Evolutionary conservation across 164 flowering plant genomes (phyloP).

Genomic region (Macadamia integrifolia): DNA sequence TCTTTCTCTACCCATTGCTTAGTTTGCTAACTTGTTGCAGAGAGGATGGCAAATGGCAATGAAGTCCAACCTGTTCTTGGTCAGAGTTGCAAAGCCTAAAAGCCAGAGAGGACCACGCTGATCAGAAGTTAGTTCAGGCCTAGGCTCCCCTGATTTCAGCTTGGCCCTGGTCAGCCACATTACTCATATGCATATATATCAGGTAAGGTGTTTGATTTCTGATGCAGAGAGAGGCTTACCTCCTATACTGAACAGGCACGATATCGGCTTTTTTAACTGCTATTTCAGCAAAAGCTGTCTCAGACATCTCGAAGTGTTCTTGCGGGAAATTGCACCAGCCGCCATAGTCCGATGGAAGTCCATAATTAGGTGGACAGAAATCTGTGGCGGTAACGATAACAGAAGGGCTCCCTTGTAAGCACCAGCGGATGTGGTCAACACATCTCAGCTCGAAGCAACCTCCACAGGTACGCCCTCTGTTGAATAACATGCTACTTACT

Average conservation of each 20-base stretch:
- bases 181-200: too few species aligned
- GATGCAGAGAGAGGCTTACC: conserved; percentile 27
- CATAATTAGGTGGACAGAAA: conserved; percentile 78
- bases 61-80: too few species aligned
- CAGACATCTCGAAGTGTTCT: conserved; percentile 74
- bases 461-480: conserved; percentile 70
- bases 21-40: too few species aligned
- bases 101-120: too few species aligned
- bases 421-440: conserved; percentile 63
- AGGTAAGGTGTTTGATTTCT: background rate
- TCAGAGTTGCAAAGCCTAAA: too few species aligned
- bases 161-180: too few species aligned
- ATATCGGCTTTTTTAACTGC: conserved; percentile 55
- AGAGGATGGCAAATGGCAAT: too few species aligned
- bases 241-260: conserved; percentile 65
- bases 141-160: too few species aligned
- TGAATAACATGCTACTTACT: conserved; percentile 54
- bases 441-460: conserved; percentile 71
- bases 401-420: conserved; percentile 66
- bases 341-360: conserved; percentile 66
- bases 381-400: conserved; percentile 64
- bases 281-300: conserved; percentile 52
- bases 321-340: conserved; percentile 84
- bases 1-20: too few species aligned
- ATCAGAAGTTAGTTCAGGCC: too few species aligned